Evolutionary conservation across 2,329 filamentous ascomycete species (phyloP).

Genomic region (Epichloe typhina): DNA sequence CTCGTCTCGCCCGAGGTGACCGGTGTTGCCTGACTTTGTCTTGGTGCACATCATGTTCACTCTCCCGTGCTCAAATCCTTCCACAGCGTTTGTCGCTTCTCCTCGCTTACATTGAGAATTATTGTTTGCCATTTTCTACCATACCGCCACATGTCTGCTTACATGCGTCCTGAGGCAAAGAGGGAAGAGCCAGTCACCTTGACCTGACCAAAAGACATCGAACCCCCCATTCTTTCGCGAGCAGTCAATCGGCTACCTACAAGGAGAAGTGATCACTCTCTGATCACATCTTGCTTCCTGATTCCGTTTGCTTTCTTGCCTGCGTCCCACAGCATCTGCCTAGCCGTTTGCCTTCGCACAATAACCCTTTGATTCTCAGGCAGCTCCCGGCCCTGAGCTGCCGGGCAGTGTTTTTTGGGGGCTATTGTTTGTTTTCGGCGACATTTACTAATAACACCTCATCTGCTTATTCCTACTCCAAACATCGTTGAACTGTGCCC

Average conservation of each 20-base stretch:
- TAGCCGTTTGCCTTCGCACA: no score
- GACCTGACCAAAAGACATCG: not conserved
- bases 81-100: not conserved
- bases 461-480: not conserved
- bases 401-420: no score
- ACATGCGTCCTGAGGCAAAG: not conserved
- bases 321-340: no score
- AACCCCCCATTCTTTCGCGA: no score
- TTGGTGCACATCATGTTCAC: no score
- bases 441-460: not conserved
- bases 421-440: no score
- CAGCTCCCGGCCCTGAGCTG: no score
- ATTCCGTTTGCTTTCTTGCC: no score
- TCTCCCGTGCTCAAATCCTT: not conserved
- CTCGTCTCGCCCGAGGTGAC: not conserved
- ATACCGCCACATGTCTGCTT: not conserved
- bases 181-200: not conserved
- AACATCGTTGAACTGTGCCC: not conserved
- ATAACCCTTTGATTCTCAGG: no score
- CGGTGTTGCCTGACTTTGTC: not conserved
- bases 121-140: not conserved
- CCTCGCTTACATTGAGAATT: not conserved
- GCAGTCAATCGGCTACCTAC: no score
- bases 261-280: no score
- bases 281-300: no score